phyloP scores from a whole-genome alignment of 1,284 basidiomycete species.

The Irpex sp. region DNA sequence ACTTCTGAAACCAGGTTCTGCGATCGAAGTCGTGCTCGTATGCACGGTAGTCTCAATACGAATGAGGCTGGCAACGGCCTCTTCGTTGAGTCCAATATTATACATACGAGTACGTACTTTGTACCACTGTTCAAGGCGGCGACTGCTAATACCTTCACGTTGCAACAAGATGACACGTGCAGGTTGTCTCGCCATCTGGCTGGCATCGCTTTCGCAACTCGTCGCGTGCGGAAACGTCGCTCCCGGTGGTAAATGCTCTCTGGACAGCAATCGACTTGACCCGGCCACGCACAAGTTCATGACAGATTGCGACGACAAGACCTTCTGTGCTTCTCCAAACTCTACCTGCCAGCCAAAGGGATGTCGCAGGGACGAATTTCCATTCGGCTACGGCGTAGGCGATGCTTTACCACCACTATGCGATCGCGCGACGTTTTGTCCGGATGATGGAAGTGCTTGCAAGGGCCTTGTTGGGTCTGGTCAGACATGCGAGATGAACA shows the following conservation, averaged over 20 bases:
- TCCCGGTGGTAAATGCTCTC: conserved; percentile 26
- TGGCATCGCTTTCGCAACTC: background rate
- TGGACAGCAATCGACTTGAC: conserved; percentile 51
- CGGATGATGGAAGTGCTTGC: conserved; percentile 70
- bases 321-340: conserved; percentile 52
- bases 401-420: conserved; percentile 57
- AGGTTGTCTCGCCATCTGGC: no score
- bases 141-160: no score
- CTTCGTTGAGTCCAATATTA: no score
- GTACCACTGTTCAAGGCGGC: no score
- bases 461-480: conserved; percentile 42
- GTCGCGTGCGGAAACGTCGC: conserved; percentile 12
- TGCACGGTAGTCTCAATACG: no score
- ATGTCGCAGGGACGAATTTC: conserved; percentile 67
- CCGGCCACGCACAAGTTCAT: conserved; percentile 54
- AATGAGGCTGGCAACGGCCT: no score
- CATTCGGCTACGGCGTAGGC: conserved; percentile 45
- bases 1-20: no score
- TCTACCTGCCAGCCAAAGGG: conserved; percentile 43
- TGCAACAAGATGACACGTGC: no score
- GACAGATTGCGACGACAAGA: conserved; percentile 60
- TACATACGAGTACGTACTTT: no score
- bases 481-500: conserved; percentile 58
- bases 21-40: no score
- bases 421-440: conserved; percentile 55